Evolutionary conservation across 176 grass and related monocot genomes (phyloP).

Genomic region (Secale cereale): DNA sequence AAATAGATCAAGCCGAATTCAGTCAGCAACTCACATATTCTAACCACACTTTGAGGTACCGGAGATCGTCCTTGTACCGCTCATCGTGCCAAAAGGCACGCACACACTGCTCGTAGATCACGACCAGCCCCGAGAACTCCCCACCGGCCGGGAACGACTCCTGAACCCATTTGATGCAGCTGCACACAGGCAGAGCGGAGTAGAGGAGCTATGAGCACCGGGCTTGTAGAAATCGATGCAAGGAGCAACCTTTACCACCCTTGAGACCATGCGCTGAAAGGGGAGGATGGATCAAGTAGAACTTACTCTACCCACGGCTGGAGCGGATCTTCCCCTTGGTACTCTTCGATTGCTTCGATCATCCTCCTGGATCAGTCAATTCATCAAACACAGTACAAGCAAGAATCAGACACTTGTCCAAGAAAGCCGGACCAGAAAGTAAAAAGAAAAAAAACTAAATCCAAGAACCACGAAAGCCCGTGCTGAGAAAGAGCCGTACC

Average conservation of each 20-base stretch:
- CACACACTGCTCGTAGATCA: conserved; percentile 96
- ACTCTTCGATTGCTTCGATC: conserved; percentile 83
- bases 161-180: conserved; percentile 98
- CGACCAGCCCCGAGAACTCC: conserved; percentile 80
- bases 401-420: conserved; percentile 1
- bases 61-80: conserved; percentile 83
- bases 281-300: neutral
- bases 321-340: conserved; percentile 82
- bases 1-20: neutral
- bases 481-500: conserved; percentile 19
- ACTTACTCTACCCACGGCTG: conserved; percentile 87
- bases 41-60: conserved; percentile 97
- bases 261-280: neutral
- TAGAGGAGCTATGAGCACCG: neutral
- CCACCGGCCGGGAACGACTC: conserved; percentile 87
- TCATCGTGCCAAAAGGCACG: conserved; percentile 81
- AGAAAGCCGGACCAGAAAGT: conserved; percentile 12
- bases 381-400: neutral
- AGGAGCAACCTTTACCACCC: neutral
- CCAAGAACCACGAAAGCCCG: neutral
- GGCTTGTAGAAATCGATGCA: neutral
- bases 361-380: conserved; percentile 49
- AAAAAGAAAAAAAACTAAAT: neutral
- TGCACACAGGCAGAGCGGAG: conserved; percentile 25
- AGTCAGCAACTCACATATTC: conserved; percentile 74